Base-by-base conservation (phyloP, 768 basidiomycete species). In the Nidularia pulvinata region DNA sequence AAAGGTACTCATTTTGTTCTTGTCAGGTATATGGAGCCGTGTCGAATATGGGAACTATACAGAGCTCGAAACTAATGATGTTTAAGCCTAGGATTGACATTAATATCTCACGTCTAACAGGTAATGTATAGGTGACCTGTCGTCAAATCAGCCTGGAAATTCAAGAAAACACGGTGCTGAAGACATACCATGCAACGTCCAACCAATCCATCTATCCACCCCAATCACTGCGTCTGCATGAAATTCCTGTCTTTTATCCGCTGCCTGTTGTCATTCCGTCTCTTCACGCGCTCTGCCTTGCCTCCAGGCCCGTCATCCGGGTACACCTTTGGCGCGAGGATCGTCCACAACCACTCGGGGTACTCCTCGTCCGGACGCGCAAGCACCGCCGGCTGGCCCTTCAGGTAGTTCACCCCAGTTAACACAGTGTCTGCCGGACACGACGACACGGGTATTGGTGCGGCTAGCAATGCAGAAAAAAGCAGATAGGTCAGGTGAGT, bases 281-380 rank as follows among this genome's bases (percentile, higher is more conserved):
- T 72, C 53, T 72, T 70, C 52, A 77, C 71, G 48, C 83, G 76
- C 57, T 82, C 80, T n/a, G 76, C 83, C 65, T 81, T 80, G 19
- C 91, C 88, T 16, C 89, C 90, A 1, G 85, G 88, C 1, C 88
- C 88, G 56, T 91, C 89, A 51, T 91, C 87, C 14, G 78, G 79
- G 51, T 79, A 73, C 42, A 77, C 77, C 61, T 80, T 82, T 4
- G 85, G 80, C 55, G 84, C 68, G 16, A 91, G 70, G 37, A 93
- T 63, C 11, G 78, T 85, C 95, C 95, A 97, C 39, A 97, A 67
- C 95, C 95, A 97, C 6, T 81, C 67, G 3, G 95, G 95, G 66
- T 97, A 96, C 59, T 86, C 84, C 44, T 90, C 87, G 67, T 97
- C 95, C 0, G 89, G 74, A 9, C 79, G 70, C 1, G 95, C 91